Evolutionary conservation across 371 early-diverging fungal species (phyloP), one percentile per base, ranked within the genome.

Genomic region (Saksenaea oblongispora): DNA sequence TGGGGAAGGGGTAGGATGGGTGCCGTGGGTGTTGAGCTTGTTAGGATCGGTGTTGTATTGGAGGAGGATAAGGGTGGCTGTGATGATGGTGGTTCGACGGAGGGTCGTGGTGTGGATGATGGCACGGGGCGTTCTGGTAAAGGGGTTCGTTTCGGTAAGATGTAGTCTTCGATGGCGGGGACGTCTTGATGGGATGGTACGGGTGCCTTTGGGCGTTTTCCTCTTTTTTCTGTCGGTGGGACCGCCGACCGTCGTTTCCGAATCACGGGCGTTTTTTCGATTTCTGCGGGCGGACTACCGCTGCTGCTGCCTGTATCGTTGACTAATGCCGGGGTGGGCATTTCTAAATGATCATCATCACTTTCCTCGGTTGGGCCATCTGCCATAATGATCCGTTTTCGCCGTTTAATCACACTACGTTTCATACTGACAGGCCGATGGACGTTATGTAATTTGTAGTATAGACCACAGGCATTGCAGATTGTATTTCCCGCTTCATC

Each of bases 381-480:
- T n/a, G 74, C 74, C 18, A 85, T 42, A 42, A 58, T 75, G 28
- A 85, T 82, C 15, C 71, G 63, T 63, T 71, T 71, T 47, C 79
- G 70, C 37, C 76, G 74, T 42, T 76, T 78, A 51, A 80, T 78
- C 34, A 78, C 78, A 14, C 66, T 64, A 2, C 72, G 65, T 51
- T 70, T 73, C 74, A 80, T 70, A 34, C 61, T 65, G 17, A 71
- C 59, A 26, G 72, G 86, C 18, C 86, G 78, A 39, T 73, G 75
- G 17, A 67, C 63, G 54, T 66, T 66, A 64, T 91, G 91, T 10
- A 87, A 70, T 58, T 84, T 85, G 58, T 77, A 83, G 65, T 90
- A 90, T 24, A 91, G 73, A 31, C 89, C 89, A 69, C 90, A 90
- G 1, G 90, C 89, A 73, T 89, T 90, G 72, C 91, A 90, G 34